phyloP scores from a whole-genome alignment of 2,329 filamentous ascomycete genomes.

The Cytospora mali region DNA sequence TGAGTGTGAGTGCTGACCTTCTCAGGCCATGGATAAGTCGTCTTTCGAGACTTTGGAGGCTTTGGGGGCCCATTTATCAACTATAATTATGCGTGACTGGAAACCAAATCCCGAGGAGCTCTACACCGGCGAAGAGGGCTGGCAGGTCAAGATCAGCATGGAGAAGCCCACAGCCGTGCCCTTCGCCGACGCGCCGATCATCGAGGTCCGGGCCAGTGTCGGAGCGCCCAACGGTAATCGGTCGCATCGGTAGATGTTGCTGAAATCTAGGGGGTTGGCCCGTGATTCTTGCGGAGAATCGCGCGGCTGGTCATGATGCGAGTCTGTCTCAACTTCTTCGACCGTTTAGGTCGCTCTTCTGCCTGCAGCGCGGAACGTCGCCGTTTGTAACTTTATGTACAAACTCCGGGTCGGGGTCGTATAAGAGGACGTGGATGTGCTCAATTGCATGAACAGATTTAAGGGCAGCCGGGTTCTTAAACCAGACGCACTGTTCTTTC shows the following conservation, averaged over 20 bases:
- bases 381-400: constrained; percentile 71
- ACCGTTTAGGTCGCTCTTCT: constrained; percentile 32
- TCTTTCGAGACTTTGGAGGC: constrained; percentile 67
- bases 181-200: constrained; percentile 70
- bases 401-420: constrained; percentile 71
- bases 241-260: constrained; percentile 16
- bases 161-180: constrained; percentile 76
- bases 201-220: constrained; percentile 56
- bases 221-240: constrained; percentile 11
- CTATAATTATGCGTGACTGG: constrained; percentile 49
- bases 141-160: constrained; percentile 62
- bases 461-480: constrained; percentile 84
- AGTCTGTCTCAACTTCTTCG: neutral
- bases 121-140: constrained; percentile 42
- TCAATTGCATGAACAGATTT: constrained; percentile 88
- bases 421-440: constrained; percentile 94
- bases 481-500: constrained; percentile 61
- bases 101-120: constrained; percentile 35
- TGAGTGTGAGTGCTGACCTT: constrained; percentile 22
- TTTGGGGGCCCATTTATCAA: constrained; percentile 53
- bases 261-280: neutral
- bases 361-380: constrained; percentile 67
- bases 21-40: constrained; percentile 56
- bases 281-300: constrained; percentile 3
- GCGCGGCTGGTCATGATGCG: neutral